phyloP scores from a whole-genome alignment of 495 filamentous ascomycete genomes.

The Penicillium herquei region DNA sequence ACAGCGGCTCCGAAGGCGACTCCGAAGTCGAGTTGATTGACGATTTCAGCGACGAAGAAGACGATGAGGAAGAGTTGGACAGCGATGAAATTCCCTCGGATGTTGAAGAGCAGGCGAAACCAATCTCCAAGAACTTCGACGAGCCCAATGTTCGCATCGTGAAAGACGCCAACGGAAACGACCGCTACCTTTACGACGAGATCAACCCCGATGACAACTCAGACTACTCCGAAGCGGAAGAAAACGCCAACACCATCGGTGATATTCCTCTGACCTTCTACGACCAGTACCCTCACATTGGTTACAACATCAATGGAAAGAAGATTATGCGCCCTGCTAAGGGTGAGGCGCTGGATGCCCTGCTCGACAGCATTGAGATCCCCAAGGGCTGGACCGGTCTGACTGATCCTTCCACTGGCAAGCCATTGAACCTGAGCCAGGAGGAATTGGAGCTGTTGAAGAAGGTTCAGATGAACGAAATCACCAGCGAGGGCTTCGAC shows the following conservation, averaged over 20 bases:
- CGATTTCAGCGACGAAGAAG: conserved; percentile 45
- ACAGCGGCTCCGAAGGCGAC: conserved; percentile 24
- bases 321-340: conserved; percentile 94
- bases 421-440: conserved; percentile 80
- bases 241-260: conserved; percentile 84
- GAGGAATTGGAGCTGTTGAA: conserved; percentile 87
- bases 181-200: conserved; percentile 76
- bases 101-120: conserved; percentile 26
- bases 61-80: conserved; percentile 45
- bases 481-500: conserved; percentile 83
- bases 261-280: conserved; percentile 93
- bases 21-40: conserved; percentile 47
- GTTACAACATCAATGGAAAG: conserved; percentile 98
- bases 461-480: conserved; percentile 87
- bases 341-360: conserved; percentile 88
- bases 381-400: conserved; percentile 97
- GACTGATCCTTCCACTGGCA: conserved; percentile 88
- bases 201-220: conserved; percentile 96
- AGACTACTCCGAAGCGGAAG: conserved; percentile 83
- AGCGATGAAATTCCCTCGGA: conserved; percentile 55
- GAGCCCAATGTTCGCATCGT: conserved; percentile 48
- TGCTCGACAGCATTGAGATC: conserved; percentile 95
- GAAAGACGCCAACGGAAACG: conserved; percentile 70
- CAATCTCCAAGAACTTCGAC: conserved; percentile 10
- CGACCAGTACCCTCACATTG: conserved; percentile 96